Base-by-base conservation (phyloP, 768 basidiomycete genomes). In the Agrocybe pediades region DNA sequence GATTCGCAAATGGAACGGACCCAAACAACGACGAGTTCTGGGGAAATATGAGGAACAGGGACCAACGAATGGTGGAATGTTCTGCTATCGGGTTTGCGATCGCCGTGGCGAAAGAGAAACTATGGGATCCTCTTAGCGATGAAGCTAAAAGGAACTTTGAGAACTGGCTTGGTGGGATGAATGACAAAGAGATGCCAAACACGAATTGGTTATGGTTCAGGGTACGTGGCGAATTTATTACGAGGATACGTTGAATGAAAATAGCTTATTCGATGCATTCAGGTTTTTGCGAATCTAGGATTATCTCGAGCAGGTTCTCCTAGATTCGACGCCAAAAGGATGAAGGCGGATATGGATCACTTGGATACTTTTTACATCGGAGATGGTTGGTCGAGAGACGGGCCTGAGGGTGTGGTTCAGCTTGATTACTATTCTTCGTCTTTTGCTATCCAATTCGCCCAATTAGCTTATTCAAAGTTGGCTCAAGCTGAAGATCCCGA, bases 171-270 rank as follows among this genome's bases (percentile, higher is more conserved):
- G 82, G 84, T 7, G 82, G 85, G 0, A 89, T 90, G 80, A 90
- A 89, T 63, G 85, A 86, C 68, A 90, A 89, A 73, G 80, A 86
- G 56, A 90, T 90, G 87, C 87, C 88, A 21, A 87, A 90, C 63
- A 90, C 88, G 6, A 90, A 90, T 62, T 90, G 88, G 87, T 74
- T 92, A 6, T 90, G 88, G 88, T 90, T 90, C 70, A 77, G 88
- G 53, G 87, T 84, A 52, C 41, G 80, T 69, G 15, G 27, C 9
- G 15, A 43, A 40, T 9, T 16, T 5, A 9, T 24, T 24, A 24
- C 27, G 29, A 17, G 2, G 26, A 20, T 8, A 39, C 1, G 25
- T n/a, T 41, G 49, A 23, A 42, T 9, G 24, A 44, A 27, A 27
- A n/a, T 26, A 23, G 41, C 47, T 47, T 24, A 13, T n/a, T 33